Evolutionary conservation across 139 green algal genomes (phyloP).

Genomic region (Tetradesmus lagerheimii): DNA sequence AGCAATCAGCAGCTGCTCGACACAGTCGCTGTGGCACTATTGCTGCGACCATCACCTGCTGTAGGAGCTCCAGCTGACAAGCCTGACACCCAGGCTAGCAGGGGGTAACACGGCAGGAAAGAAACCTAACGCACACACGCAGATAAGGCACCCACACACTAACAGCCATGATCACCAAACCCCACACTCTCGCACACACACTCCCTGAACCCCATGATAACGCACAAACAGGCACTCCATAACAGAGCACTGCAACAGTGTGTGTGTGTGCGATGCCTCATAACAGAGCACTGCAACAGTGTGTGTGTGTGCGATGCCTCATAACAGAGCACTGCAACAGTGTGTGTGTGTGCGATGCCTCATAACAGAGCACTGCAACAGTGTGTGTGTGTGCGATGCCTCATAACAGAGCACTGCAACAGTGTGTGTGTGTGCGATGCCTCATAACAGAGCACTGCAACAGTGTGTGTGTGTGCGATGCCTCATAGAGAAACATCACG

Average conservation of each 20-base stretch:
- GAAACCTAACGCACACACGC: not conserved
- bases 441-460: not conserved
- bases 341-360: too few relatives aligned
- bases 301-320: too few relatives aligned
- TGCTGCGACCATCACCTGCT: not conserved
- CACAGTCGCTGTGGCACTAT: too few relatives aligned
- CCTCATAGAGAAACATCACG: not conserved
- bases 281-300: not conserved
- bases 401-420: not conserved
- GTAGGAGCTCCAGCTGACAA: too few relatives aligned
- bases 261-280: too few relatives aligned
- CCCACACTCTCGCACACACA: not conserved
- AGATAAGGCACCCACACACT: not conserved
- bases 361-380: not conserved
- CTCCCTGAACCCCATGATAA: not conserved
- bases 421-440: too few relatives aligned
- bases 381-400: too few relatives aligned
- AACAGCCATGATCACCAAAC: not conserved
- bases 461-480: not conserved
- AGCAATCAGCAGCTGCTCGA: not conserved
- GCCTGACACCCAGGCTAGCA: too few relatives aligned
- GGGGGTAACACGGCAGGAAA: not conserved
- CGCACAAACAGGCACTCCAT: not conserved
- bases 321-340: not conserved
- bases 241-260: not conserved